A percentile compares a stretch with the other conserved stretches of the same genome.
These are phyloP conservation scores for Colletotrichum horii DNA, from an alignment of 2,329 filamentous ascomycete species.

Conservation along the genomic window DNA sequence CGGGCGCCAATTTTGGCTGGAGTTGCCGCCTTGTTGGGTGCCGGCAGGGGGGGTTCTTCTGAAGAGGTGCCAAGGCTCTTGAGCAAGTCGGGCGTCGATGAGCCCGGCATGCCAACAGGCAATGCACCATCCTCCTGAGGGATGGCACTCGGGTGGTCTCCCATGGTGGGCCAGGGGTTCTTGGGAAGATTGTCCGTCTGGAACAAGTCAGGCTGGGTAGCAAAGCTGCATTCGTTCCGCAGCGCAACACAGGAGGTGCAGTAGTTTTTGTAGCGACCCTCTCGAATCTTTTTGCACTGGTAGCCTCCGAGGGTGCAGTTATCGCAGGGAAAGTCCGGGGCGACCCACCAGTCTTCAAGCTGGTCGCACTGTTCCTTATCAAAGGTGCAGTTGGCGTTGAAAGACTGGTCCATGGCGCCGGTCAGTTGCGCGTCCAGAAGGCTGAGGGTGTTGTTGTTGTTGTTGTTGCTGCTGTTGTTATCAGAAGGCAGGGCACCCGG, in stretches of 20 bases:
- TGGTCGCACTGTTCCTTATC: neutral
- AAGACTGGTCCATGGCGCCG: neutral
- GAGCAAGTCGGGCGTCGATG: slow-evolving; percentile 30
- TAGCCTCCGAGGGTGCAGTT: slow-evolving; percentile 58
- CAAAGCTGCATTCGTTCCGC: slow-evolving; percentile 63
- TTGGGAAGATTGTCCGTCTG: slow-evolving; percentile 30
- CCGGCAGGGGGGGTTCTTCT: slow-evolving; percentile 24
- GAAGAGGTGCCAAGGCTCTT: slow-evolving; percentile 22
- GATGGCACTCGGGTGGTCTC: slow-evolving; percentile 31
- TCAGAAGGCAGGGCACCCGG: slow-evolving; percentile 25
- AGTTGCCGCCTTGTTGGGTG: slow-evolving; percentile 30
- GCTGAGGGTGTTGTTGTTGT: neutral
- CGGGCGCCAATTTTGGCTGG: slow-evolving; percentile 72
- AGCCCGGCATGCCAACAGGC: slow-evolving; percentile 18
- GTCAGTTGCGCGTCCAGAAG: neutral
- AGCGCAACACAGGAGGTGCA: slow-evolving; percentile 69
- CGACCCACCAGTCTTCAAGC: slow-evolving; percentile 45
- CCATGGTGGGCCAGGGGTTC: slow-evolving; percentile 24
- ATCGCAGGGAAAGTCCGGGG: slow-evolving; percentile 52
- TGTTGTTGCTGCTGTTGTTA: too few relatives aligned
- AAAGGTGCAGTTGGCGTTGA: neutral
- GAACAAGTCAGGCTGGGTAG: slow-evolving; percentile 10
- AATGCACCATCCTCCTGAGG: slow-evolving; percentile 37
- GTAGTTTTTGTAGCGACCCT: slow-evolving; percentile 64
- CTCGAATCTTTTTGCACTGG: slow-evolving; percentile 64